Evolutionary conservation across 192 early-diverging fungal species (phyloP).

Genomic region (Umbelopsis sp.): DNA sequence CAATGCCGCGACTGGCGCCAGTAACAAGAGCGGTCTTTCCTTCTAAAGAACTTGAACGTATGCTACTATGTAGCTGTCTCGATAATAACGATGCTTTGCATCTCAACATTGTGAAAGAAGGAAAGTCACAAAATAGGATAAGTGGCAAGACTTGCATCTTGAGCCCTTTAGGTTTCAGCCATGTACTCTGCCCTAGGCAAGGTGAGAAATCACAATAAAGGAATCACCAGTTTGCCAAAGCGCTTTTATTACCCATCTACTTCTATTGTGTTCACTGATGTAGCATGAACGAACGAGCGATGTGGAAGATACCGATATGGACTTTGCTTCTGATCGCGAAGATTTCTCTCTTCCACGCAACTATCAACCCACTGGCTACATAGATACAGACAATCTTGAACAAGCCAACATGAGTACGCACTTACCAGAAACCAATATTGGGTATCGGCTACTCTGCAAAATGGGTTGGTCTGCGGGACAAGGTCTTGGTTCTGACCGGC

Average conservation of each 20-base stretch:
- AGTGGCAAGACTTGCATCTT: not conserved
- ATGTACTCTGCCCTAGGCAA: slow-evolving; percentile 3
- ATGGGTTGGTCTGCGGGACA: slow-evolving; percentile 73
- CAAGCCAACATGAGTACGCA: slow-evolving; percentile 61
- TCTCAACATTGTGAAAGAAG: not conserved
- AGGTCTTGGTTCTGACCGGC: slow-evolving; percentile 58
- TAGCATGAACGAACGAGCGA: slow-evolving; percentile 2
- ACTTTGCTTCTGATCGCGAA: not conserved
- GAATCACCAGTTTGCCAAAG: not conserved
- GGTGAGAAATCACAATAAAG: slow-evolving; percentile 10
- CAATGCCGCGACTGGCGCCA: slow-evolving; percentile 82
- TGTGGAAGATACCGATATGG: not conserved
- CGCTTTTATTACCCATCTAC: slow-evolving; percentile 8
- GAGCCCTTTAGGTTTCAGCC: not conserved
- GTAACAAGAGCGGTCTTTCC: slow-evolving; percentile 50
- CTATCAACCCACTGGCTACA: slow-evolving; percentile 18
- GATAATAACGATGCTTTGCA: not conserved
- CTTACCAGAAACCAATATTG: slow-evolving; percentile 62
- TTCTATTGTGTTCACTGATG: not conserved
- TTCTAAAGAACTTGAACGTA: not conserved
- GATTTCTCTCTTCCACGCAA: slow-evolving; percentile 27
- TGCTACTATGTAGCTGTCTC: not conserved
- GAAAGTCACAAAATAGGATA: not conserved
- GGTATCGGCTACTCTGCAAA: slow-evolving; percentile 67
- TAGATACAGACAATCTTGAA: slow-evolving; percentile 24